Conservation (phyloP, 257 asterid genomes). For the Nyctanthes arbortristis region DNA sequence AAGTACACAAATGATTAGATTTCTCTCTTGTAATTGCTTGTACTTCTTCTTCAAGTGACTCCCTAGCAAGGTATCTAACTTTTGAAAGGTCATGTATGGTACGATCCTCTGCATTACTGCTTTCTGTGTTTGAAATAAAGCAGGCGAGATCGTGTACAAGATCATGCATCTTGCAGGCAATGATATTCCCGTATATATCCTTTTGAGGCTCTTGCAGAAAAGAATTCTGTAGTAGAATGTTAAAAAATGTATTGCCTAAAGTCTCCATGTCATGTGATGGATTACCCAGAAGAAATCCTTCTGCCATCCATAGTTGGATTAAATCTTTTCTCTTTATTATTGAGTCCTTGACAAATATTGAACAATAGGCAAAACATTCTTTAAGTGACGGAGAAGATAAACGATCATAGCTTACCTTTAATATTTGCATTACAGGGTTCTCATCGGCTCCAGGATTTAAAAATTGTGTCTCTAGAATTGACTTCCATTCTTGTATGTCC, state of each 20-base stretch:
- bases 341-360: too few relatives aligned
- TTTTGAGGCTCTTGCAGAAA: slow-evolving; percentile 19
- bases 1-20: too few relatives aligned
- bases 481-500: slow-evolving; percentile 6
- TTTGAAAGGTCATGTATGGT: background rate
- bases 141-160: slow-evolving; percentile 21
- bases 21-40: too few relatives aligned
- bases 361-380: too few relatives aligned
- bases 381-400: too few relatives aligned
- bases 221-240: too few relatives aligned
- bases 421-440: background rate
- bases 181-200: slow-evolving; percentile 8
- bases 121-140: slow-evolving; percentile 1
- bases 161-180: slow-evolving; percentile 17
- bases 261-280: too few relatives aligned
- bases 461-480: slow-evolving; percentile 2
- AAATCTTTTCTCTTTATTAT: too few relatives aligned
- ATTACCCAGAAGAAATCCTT: too few relatives aligned
- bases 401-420: too few relatives aligned
- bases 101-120: background rate
- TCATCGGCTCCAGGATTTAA: background rate
- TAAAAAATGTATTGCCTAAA: slow-evolving; percentile 11
- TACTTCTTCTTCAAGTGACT: too few relatives aligned
- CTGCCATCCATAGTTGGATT: slow-evolving; percentile 27
- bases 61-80: background rate